Conservation (phyloP, 2,329 filamentous ascomycete species). For the Aspergillus sp. region DNA sequence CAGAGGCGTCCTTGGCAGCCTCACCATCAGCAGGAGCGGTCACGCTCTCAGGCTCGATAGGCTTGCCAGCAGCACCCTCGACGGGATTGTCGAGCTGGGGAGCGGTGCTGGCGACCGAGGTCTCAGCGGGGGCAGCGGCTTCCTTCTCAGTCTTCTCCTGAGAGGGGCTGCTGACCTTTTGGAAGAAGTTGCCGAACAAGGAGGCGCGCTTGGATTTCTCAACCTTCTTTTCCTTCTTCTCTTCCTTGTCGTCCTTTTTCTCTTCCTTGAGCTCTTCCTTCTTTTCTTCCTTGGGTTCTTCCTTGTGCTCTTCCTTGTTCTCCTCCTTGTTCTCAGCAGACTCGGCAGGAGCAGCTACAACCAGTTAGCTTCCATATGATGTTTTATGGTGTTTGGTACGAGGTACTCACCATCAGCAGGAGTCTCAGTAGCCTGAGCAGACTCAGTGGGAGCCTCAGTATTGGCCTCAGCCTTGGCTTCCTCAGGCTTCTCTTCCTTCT, state of each 20-base stretch:
- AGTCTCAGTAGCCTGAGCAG: conserved; percentile 8
- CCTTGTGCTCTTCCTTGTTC: conserved; percentile 36
- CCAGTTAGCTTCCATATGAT: conserved; percentile 7
- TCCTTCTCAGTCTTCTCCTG: conserved; percentile 45
- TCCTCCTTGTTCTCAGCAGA: conserved; percentile 5
- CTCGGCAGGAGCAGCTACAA: conserved; percentile 24
- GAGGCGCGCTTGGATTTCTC: conserved; percentile 70
- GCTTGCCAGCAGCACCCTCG: conserved; percentile 31
- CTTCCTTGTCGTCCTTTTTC: conserved; percentile 38
- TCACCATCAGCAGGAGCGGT: conserved; percentile 39
- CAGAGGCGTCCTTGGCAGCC: conserved; percentile 24
- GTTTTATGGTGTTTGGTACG: conserved; percentile 18
- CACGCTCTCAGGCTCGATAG: conserved; percentile 35
- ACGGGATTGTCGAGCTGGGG: conserved; percentile 43
- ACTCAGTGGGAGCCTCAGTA: conserved; percentile 41
- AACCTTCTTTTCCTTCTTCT: conserved; percentile 34
- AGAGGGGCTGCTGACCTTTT: conserved; percentile 54
- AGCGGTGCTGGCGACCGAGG: conserved; percentile 42
- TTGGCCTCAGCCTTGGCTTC: conserved; percentile 25
- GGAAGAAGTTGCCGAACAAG: conserved; percentile 69
- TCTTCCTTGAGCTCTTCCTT: conserved; percentile 8
- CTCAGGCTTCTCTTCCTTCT: conserved; percentile 43
- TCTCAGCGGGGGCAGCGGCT: conserved; percentile 42
- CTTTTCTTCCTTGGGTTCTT: conserved; percentile 6
- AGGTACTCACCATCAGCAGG: conserved; percentile 14